Evolutionary conservation across 2,329 filamentous ascomycete genomes (phyloP), one percentile per base, ranked within the genome.

Genomic region (Karstenula rhodostoma): DNA sequence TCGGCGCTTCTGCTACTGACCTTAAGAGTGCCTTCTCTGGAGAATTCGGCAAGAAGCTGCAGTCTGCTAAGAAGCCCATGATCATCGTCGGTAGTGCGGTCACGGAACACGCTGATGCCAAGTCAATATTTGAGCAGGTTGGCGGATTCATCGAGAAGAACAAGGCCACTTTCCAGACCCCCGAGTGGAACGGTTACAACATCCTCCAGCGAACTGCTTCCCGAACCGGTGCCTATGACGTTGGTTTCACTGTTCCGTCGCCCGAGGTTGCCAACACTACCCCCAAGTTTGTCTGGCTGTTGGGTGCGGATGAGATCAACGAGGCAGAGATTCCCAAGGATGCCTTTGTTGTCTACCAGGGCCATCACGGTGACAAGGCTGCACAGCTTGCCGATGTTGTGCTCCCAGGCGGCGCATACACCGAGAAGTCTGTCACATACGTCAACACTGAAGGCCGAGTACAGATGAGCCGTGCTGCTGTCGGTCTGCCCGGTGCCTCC

Each of bases 361-460:
- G 95, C 67, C 95, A 99, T 80, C 95, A 99, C 80, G 95, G 95
- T 80, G 95, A 99, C 82, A 87, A 87, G 56, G 95, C 94, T 66
- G 95, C 95, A 57, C 90, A 96, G 80, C 87, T 97, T 63, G 95
- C 95, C 51, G 94, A 99, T 73, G 88, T 99, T 59, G 87, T 99
- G 68, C 91, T 99, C 22, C 95, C 95, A 29, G 94, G 93, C 68
- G 93, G 93, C 53, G 93, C 95, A 13, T 99, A 97, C 83, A 98
- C 94, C 25, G 95, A 99, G 84, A 99, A 98, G 85, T 88, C 90
- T 25, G 94, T 89, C 61, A 99, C 95, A 47, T 99, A 96, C 75
- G 88, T 99, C 81, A 99, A 98, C 87, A 98, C 95, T 0, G 95
- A 99, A 81, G 95, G 95, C 58, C 92, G 95, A 71, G 93, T 95